phyloP scores from a whole-genome alignment of 192 early-diverging fungal genomes.

The Phlyctochytrium planicorne region DNA sequence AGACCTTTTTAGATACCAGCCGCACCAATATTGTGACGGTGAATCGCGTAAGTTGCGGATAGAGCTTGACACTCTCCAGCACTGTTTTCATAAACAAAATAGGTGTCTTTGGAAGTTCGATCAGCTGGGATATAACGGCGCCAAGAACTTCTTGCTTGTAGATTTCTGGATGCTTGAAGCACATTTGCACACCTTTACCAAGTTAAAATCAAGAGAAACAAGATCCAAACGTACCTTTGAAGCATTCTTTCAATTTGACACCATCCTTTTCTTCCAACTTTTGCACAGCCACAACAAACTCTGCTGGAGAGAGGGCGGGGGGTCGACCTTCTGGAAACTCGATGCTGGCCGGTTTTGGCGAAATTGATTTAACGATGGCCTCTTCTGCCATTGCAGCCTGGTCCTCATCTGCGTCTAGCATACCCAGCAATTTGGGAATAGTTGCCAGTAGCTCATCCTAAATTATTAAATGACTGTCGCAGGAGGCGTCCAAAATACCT shows the following conservation, averaged over 20 bases:
- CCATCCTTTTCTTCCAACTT: conserved; percentile 65
- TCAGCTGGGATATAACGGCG: conserved; percentile 63
- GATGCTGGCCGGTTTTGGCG: conserved; percentile 24
- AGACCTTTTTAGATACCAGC: conserved; percentile 66
- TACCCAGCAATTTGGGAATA: too few species aligned
- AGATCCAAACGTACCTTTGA: conserved; percentile 58
- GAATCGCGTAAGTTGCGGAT: conserved; percentile 60
- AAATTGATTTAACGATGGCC: conserved; percentile 60
- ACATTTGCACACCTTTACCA: conserved; percentile 66
- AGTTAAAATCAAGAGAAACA: not conserved
- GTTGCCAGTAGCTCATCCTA: too few species aligned
- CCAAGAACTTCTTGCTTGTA: conserved; percentile 72
- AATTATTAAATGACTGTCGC: too few species aligned
- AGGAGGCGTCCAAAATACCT: too few species aligned
- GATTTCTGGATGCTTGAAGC: conserved; percentile 63
- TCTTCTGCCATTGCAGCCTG: too few species aligned
- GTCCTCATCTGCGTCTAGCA: too few species aligned
- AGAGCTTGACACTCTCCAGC: conserved; percentile 64
- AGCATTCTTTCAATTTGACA: conserved; percentile 58
- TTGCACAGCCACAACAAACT: conserved; percentile 70
- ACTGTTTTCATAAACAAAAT: conserved; percentile 77
- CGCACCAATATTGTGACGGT: conserved; percentile 57
- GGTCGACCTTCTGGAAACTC: conserved; percentile 47
- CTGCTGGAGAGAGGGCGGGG: conserved; percentile 42
- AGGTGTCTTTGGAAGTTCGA: conserved; percentile 66